phyloP scores from a whole-genome alignment of 306 rosid genomes.

The Quercus wislizeni region DNA sequence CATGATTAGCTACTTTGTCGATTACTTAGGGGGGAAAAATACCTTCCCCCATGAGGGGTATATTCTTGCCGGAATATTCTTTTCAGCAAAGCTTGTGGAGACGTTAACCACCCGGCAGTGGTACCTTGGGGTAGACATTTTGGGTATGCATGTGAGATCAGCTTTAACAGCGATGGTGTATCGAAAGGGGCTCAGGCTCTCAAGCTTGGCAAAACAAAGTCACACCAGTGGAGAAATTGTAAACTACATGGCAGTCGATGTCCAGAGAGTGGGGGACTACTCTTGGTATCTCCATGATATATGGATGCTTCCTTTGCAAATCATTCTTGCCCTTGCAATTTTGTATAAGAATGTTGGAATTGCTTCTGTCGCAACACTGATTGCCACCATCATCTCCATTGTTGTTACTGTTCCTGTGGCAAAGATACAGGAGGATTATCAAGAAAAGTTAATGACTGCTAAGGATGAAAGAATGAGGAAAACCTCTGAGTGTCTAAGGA shows the following conservation, averaged over 20 bases:
- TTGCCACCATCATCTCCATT: slow-evolving; percentile 92
- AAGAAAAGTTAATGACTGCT: slow-evolving; percentile 94
- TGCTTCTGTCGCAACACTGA: slow-evolving; percentile 83
- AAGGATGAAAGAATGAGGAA: slow-evolving; percentile 99
- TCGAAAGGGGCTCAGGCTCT: slow-evolving; percentile 83
- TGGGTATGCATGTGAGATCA: slow-evolving; percentile 98
- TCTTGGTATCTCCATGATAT: slow-evolving; percentile 97
- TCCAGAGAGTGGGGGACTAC: slow-evolving; percentile 94
- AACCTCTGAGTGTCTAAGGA: slow-evolving; percentile 92
- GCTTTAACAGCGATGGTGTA: slow-evolving; percentile 96
- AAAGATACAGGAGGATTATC: slow-evolving; percentile 80
- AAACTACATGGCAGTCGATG: slow-evolving; percentile 98
- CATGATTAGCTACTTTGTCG: slow-evolving; percentile 95
- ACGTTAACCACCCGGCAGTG: slow-evolving; percentile 91
- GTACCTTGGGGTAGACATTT: slow-evolving; percentile 96
- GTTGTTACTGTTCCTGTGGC: slow-evolving; percentile 81
- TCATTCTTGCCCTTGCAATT: slow-evolving; percentile 88
- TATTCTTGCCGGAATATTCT: slow-evolving; percentile 83
- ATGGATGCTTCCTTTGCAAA: slow-evolving; percentile 99
- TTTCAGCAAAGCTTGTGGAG: slow-evolving; percentile 87
- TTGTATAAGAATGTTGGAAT: slow-evolving; percentile 96
- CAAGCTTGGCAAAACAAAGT: slow-evolving; percentile 90
- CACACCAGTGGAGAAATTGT: slow-evolving; percentile 98
- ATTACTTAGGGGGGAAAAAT: slow-evolving; percentile 85
- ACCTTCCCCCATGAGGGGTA: slow-evolving; percentile 85